phyloP scores from a whole-genome alignment of 1,139 yeast species.

The Scheffersomyces stambukii region DNA sequence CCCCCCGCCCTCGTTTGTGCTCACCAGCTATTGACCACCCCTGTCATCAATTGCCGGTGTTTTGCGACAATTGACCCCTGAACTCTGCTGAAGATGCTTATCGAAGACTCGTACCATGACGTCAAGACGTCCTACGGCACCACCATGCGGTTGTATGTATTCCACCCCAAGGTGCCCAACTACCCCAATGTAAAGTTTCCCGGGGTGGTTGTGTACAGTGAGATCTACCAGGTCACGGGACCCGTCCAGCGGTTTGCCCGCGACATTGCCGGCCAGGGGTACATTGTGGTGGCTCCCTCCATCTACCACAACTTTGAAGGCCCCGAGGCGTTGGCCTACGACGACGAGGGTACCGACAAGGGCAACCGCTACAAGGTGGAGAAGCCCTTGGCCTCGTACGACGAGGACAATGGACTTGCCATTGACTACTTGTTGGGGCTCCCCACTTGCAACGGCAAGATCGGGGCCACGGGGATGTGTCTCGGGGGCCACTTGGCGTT shows the following conservation, averaged over 20 bases:
- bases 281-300: slow-evolving; percentile 73
- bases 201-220: slow-evolving; percentile 75
- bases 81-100: slow-evolving; percentile 56
- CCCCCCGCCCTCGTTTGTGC: no score
- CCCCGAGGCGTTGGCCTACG: slow-evolving; percentile 66
- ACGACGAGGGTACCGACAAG: slow-evolving; percentile 67
- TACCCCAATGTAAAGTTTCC: slow-evolving; percentile 77
- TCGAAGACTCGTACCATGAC: slow-evolving; percentile 63
- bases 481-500: slow-evolving; percentile 82
- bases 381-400: slow-evolving; percentile 69
- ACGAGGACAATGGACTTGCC: slow-evolving; percentile 65
- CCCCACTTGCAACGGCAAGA: slow-evolving; percentile 64
- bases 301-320: slow-evolving; percentile 71
- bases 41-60: no score
- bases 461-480: slow-evolving; percentile 87
- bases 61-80: no score
- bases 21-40: no score
- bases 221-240: slow-evolving; percentile 76
- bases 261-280: slow-evolving; percentile 77
- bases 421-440: slow-evolving; percentile 57
- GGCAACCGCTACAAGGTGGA: slow-evolving; percentile 67
- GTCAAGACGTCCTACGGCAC: slow-evolving; percentile 65
- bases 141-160: slow-evolving; percentile 61
- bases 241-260: slow-evolving; percentile 78
- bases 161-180: slow-evolving; percentile 65